Percentiles rank a stretch among this genome's conserved stretches.
phyloP scores from a whole-genome alignment of 805 yeast genomes.

The Kazachstania kunashirensis region DNA sequence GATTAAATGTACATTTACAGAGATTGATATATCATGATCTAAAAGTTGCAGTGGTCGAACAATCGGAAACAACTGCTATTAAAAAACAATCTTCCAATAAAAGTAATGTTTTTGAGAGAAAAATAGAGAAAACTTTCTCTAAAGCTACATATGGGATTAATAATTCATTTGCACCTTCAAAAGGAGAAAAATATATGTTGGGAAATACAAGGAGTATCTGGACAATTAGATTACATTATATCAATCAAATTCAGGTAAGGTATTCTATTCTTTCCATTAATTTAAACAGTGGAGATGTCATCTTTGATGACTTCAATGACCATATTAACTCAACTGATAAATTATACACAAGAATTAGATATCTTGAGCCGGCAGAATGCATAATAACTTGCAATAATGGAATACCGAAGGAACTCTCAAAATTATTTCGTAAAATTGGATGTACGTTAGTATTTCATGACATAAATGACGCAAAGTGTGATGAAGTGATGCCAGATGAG shows the following conservation, averaged over 20 bases:
- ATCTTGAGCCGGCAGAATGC: conserved; percentile 71
- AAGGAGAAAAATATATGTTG: conserved; percentile 14
- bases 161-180: conserved; percentile 33
- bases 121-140: conserved; percentile 64
- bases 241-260: conserved; percentile 16
- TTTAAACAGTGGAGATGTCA: conserved; percentile 70
- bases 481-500: not conserved
- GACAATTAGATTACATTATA: conserved; percentile 15
- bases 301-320: conserved; percentile 65
- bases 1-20: conserved; percentile 68
- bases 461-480: not conserved
- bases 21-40: conserved; percentile 60
- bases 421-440: conserved; percentile 13
- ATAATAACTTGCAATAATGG: conserved; percentile 22
- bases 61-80: conserved; percentile 69
- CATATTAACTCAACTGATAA: conserved; percentile 40
- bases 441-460: not conserved
- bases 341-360: conserved; percentile 63
- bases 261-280: conserved; percentile 38
- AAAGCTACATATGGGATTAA: conserved; percentile 59
- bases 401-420: conserved; percentile 29
- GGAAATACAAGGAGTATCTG: conserved; percentile 26
- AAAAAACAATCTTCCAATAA: conserved; percentile 44
- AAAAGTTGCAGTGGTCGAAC: conserved; percentile 83
- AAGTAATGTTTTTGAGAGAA: conserved; percentile 53